Evolutionary conservation across 306 rosid genomes (phyloP).

Genomic region (Vicia villosa): DNA sequence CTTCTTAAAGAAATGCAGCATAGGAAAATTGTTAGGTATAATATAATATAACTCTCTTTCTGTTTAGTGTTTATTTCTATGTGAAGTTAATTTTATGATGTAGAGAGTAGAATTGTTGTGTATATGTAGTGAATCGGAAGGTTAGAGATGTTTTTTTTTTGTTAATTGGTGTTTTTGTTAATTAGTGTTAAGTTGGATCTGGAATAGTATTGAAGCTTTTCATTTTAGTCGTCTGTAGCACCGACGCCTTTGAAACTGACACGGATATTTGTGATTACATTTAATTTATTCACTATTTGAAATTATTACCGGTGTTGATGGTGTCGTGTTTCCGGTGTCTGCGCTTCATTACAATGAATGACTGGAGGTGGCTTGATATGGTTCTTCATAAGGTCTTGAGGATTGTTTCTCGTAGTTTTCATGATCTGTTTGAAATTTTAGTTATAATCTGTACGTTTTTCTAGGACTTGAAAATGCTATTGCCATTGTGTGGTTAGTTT

Average conservation of each 20-base stretch:
- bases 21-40: conserved; percentile 83
- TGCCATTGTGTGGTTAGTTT: neutral
- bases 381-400: neutral
- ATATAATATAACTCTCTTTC: neutral
- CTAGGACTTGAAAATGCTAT: conserved; percentile 16
- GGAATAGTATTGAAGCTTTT: conserved; percentile 1
- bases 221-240: neutral
- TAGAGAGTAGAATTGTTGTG: conserved; percentile 17
- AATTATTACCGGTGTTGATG: too few species aligned
- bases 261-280: too few species aligned
- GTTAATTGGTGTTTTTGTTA: too few species aligned
- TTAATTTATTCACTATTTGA: too few species aligned
- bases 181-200: conserved; percentile 22
- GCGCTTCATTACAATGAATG: neutral
- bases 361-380: neutral
- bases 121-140: neutral
- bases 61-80: neutral
- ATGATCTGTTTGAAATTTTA: neutral
- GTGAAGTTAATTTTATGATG: neutral
- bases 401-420: neutral
- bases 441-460: neutral
- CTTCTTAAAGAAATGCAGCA: conserved; percentile 96
- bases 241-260: too few species aligned
- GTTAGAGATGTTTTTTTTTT: conserved; percentile 3
- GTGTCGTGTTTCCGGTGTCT: too few species aligned